Evolutionary conservation across 1,284 basidiomycete species (phyloP).

Genomic region (Xanthoconium separans): DNA sequence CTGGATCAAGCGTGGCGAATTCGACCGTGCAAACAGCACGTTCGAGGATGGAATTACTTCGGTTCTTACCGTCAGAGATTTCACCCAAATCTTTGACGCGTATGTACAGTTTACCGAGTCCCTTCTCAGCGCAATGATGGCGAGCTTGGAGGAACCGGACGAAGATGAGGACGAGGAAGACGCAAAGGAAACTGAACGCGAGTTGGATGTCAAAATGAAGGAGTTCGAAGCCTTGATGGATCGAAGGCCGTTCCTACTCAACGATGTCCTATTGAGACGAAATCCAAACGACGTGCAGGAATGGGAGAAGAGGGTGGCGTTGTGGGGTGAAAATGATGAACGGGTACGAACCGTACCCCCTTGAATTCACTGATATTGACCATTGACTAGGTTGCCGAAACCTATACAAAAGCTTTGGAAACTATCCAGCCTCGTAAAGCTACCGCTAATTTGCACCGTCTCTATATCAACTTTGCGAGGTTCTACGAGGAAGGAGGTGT

Average conservation of each 20-base stretch:
- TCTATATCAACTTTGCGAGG: slow-evolving; percentile 95
- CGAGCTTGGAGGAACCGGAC: slow-evolving; percentile 65
- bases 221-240: slow-evolving; percentile 96
- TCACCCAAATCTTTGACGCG: slow-evolving; percentile 97
- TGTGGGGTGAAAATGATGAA: slow-evolving; percentile 92
- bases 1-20: slow-evolving; percentile 97
- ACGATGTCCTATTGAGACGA: slow-evolving; percentile 90
- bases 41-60: slow-evolving; percentile 87
- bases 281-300: slow-evolving; percentile 99
- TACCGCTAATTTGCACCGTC: slow-evolving; percentile 85
- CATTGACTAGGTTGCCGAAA: slow-evolving; percentile 76
- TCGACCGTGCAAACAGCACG: slow-evolving; percentile 82
- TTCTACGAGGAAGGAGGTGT: slow-evolving; percentile 97
- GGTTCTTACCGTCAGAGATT: slow-evolving; percentile 95
- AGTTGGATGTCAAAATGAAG: slow-evolving; percentile 89
- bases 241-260: slow-evolving; percentile 92
- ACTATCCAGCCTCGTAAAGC: slow-evolving; percentile 90
- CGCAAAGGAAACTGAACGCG: slow-evolving; percentile 77
- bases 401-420: slow-evolving; percentile 87
- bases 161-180: slow-evolving; percentile 79
- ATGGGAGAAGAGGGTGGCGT: slow-evolving; percentile 97
- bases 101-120: slow-evolving; percentile 95
- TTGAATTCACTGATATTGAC: slow-evolving; percentile 6
- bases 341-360: slow-evolving; percentile 51
- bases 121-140: slow-evolving; percentile 91